phyloP scores from a whole-genome alignment of 176 grass and related monocot species.

The Microstegium vimineum region DNA sequence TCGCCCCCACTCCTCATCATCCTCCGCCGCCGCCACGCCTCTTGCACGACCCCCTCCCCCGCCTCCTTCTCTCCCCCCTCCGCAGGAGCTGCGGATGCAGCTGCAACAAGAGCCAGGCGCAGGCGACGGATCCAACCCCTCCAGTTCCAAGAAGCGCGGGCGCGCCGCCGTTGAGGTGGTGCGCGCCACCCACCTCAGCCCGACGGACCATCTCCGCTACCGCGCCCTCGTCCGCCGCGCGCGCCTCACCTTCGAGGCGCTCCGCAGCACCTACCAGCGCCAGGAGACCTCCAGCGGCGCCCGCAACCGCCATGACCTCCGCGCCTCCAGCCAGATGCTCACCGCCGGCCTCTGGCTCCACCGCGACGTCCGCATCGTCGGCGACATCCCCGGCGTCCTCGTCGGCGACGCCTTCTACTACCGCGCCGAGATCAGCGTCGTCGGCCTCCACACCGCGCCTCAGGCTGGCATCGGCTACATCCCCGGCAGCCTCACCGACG shows the following conservation, averaged over 20 bases:
- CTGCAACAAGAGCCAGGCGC: not conserved
- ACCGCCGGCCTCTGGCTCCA: slow-evolving; percentile 43
- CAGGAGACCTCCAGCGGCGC: not conserved
- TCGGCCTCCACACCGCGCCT: slow-evolving; percentile 71
- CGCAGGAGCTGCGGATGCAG: not conserved
- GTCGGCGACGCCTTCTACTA: slow-evolving; percentile 87
- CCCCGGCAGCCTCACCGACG: slow-evolving; percentile 36
- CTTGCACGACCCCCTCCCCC: not conserved
- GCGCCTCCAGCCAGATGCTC: slow-evolving; percentile 55
- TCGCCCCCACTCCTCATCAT: not conserved
- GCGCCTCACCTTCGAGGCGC: slow-evolving; percentile 79
- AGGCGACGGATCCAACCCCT: not conserved
- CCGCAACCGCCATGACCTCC: slow-evolving; percentile 59
- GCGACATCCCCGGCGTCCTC: slow-evolving; percentile 58
- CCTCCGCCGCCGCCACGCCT: not conserved
- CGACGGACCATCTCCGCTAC: slow-evolving; percentile 30
- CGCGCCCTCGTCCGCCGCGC: slow-evolving; percentile 50
- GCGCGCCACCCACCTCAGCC: slow-evolving; percentile 33
- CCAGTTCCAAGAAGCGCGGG: slow-evolving; percentile 47
- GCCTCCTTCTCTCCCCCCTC: not conserved
- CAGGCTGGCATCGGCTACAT: slow-evolving; percentile 80
- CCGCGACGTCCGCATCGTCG: slow-evolving; percentile 59
- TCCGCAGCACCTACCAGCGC: slow-evolving; percentile 42
- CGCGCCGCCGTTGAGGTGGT: slow-evolving; percentile 51
- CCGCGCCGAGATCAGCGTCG: slow-evolving; percentile 74